These are phyloP conservation scores for Ophiostoma perfectum DNA, from an alignment of 2,329 filamentous ascomycete genomes.

Conservation along the genomic window DNA sequence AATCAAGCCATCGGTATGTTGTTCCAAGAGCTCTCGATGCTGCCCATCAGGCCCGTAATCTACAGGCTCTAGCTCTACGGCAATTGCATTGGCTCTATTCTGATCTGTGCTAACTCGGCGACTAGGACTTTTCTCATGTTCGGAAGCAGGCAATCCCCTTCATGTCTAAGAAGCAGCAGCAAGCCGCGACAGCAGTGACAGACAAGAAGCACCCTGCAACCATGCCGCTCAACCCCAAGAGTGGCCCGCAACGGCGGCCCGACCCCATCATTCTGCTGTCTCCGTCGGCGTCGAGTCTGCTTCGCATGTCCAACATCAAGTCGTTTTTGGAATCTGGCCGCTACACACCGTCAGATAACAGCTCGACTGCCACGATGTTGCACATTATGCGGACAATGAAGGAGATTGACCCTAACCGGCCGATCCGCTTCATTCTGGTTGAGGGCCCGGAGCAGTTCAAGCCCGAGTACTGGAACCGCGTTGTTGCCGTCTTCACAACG, in stretches of 20 bases:
- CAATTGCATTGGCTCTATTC: no score
- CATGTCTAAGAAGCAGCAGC: slow-evolving; percentile 55
- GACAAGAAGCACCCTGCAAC: slow-evolving; percentile 41
- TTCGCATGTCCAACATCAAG: slow-evolving; percentile 94
- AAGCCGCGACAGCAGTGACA: slow-evolving; percentile 30
- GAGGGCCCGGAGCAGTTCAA: slow-evolving; percentile 93
- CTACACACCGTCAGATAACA: slow-evolving; percentile 71
- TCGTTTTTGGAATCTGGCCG: slow-evolving; percentile 82
- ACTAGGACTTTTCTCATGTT: slow-evolving; percentile 86
- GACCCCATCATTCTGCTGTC: slow-evolving; percentile 96
- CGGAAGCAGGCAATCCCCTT: slow-evolving; percentile 79
- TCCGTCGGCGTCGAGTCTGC: slow-evolving; percentile 86
- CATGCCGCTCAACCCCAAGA: slow-evolving; percentile 48
- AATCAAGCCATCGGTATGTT: slow-evolving; percentile 75
- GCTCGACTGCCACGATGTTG: slow-evolving; percentile 70
- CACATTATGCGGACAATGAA: slow-evolving; percentile 76
- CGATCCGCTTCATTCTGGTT: slow-evolving; percentile 90
- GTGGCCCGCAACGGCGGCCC: slow-evolving; percentile 46
- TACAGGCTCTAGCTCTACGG: no score
- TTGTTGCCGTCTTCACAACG: slow-evolving; percentile 95
- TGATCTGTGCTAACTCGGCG: no score
- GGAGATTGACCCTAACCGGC: slow-evolving; percentile 61
- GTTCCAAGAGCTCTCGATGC: not conserved
- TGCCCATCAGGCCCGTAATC: no score
- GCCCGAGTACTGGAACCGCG: slow-evolving; percentile 92